Evolutionary conservation across 1,284 basidiomycete genomes (phyloP), one percentile per base, ranked within the genome.

Genomic region (Ustilago nuda): DNA sequence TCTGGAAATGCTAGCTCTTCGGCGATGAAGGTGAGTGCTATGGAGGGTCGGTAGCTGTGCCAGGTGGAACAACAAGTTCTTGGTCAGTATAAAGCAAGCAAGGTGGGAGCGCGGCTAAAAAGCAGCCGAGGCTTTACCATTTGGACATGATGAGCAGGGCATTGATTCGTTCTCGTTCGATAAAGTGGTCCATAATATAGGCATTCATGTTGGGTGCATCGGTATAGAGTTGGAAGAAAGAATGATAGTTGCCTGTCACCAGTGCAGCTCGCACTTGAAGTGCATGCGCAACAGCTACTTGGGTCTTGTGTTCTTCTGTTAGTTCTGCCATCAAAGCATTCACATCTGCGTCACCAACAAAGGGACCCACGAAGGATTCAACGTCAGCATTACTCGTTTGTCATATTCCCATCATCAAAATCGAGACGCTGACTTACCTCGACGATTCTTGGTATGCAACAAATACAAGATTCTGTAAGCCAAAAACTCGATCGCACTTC

Each of bases 141-240:
- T 63, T 71, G 56, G 94, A 91, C 88, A 99, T 95, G 79, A 93
- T 91, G 80, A 94, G 90, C 65, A 99, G 87, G 1, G 95, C 95
- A 70, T 91, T 91, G 63, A 93, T 90, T 63, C 97, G 89, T 87
- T 98, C 97, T 76, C 97, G 90, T 83, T 92, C 91, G 79, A 98
- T 92, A 86, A 99, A 98, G 86, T 98, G 95, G 87, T 99, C 96
- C 94, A 99, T 97, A 84, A 99, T 94, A 87, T 98, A 98, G 64
- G 91, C 95, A 57, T 94, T 94, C 97, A 99, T 98, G 86, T 96
- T 96, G 48, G 95, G 95, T 51, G 94, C 93, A 68, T 89, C 89
- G 77, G 90, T 82, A 87, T 94, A 99, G 56, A 95, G 88, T 73
- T 91, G 89, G 88, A 98, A 99, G 80, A 99, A 91, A 54, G 91